Conservation (phyloP, 768 basidiomycete genomes). For the Leccinum olivaceopallidum region DNA sequence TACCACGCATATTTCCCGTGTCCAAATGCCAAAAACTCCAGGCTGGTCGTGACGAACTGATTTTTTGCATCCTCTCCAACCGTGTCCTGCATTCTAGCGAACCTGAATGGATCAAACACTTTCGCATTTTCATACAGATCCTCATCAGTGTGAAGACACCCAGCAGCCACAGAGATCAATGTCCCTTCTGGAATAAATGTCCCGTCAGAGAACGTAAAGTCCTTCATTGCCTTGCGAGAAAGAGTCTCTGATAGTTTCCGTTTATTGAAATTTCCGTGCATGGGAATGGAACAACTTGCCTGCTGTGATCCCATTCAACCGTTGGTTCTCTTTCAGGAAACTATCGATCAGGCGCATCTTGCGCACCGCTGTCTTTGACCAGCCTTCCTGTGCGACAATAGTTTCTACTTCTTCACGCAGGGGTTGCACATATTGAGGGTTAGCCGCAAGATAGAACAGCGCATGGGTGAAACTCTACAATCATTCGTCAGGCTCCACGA, state of each 20-base stretch:
- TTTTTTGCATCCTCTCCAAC: constrained; percentile 34
- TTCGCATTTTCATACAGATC: constrained; percentile 34
- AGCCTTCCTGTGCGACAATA: not conserved
- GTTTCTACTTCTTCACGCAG: not conserved
- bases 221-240: not conserved
- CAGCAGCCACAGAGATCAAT: not conserved
- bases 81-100: constrained; percentile 36
- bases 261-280: not conserved
- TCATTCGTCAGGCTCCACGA: not conserved
- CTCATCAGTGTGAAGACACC: constrained; percentile 18
- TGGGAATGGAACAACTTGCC: not conserved
- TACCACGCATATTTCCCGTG: not conserved
- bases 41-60: not conserved
- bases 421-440: not conserved
- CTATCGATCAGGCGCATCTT: not conserved
- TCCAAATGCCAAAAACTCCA: not conserved
- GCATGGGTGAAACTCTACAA: not conserved
- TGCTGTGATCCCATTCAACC: not conserved
- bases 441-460: not conserved
- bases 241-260: not conserved
- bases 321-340: not conserved
- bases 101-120: constrained; percentile 49
- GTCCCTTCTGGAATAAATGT: not conserved
- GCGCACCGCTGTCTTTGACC: not conserved
- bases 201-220: not conserved